Base-by-base conservation (phyloP, 805 yeast genomes). In the Starmerella tilneyi region DNA sequence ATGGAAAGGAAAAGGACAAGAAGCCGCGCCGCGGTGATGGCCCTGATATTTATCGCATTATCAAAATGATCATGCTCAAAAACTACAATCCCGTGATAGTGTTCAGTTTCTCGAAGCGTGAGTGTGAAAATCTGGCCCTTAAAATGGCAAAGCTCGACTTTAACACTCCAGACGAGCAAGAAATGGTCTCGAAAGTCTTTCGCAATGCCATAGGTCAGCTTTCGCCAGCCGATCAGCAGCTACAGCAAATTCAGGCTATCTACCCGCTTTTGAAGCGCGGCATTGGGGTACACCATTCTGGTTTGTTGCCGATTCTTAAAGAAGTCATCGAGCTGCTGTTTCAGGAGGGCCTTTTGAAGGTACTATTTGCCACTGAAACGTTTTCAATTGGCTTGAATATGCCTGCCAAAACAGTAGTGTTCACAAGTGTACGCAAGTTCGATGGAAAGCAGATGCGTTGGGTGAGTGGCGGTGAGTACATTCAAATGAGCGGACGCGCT, bases 401-500 rank as follows among this genome's bases (percentile, higher is more conserved):
- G 98, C 99, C 99, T 57, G 97, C 98, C 9, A 92, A 92, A 59
- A 92, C 99, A 0, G 99, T 92, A 36, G 98, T 92, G 2, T 92
- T 92, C 64, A 92, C 98, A 0, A 84, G 89, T 27, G 98, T 92
- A 17, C 78, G 98, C 61, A 92, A 92, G 63, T 92, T 96, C 94
- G 99, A 92, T 67, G 98, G 98, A 57, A 78, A 76, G 51, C 94
- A 89, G 16, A 86, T 89, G 72, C 79, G 99, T 66, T 92, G 98
- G 98, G 96, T 92, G 26, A 84, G 95, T 46, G 98, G 98, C 48
- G 99, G 99, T 70, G 99, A 92, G 67, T 92, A 92, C 66, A 92
- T 92, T 60, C 99, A 92, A 68, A 92, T 92, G 99, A 84, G 96
- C 36, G 99, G 99, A 54, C 79, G 99, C 66, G 99, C 99, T 19